Percentiles rank a stretch among this genome's conserved stretches.
Evolutionary conservation across 768 basidiomycete genomes (phyloP).

Genomic region (Austroboletus festivus): DNA sequence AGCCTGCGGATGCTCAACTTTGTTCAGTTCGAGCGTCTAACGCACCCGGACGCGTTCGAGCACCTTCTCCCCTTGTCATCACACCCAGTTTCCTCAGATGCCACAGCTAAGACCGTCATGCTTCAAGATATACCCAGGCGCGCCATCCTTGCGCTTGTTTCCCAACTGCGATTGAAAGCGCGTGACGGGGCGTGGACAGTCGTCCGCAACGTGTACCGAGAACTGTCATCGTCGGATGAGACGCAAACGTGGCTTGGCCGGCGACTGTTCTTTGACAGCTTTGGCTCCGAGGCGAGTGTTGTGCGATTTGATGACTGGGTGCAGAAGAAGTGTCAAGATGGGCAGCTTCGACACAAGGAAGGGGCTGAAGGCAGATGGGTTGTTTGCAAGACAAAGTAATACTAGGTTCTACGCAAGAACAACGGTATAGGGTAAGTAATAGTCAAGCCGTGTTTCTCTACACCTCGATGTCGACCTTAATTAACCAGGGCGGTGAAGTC

Average conservation of each 20-base stretch:
- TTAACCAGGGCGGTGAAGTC: too few species aligned
- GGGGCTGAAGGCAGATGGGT: constrained; percentile 59
- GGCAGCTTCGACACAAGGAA: constrained; percentile 56
- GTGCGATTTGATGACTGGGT: constrained; percentile 55
- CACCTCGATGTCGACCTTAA: too few species aligned
- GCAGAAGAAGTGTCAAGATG: constrained; percentile 36
- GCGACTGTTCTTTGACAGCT: constrained; percentile 44
- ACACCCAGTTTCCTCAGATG: constrained; percentile 1
- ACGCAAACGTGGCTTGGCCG: constrained; percentile 47
- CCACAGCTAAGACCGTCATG: not conserved
- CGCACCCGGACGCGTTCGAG: constrained; percentile 29
- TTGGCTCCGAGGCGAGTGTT: constrained; percentile 27
- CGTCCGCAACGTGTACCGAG: constrained; percentile 61
- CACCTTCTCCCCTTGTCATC: constrained; percentile 17
- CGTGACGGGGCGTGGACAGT: constrained; percentile 57
- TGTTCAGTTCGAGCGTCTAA: constrained; percentile 46
- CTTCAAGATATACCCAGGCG: constrained; percentile 30
- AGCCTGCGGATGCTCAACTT: constrained; percentile 57
- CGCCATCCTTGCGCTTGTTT: constrained; percentile 45
- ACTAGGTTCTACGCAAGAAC: too few species aligned
- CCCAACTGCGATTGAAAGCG: constrained; percentile 47
- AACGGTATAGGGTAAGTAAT: too few species aligned
- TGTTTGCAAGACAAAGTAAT: constrained; percentile 48
- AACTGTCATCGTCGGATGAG: constrained; percentile 41
- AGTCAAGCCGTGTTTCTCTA: too few species aligned